Evolutionary conservation across 352 stramenopile genomes (phyloP).

Genomic region (Globisporangium solare): DNA sequence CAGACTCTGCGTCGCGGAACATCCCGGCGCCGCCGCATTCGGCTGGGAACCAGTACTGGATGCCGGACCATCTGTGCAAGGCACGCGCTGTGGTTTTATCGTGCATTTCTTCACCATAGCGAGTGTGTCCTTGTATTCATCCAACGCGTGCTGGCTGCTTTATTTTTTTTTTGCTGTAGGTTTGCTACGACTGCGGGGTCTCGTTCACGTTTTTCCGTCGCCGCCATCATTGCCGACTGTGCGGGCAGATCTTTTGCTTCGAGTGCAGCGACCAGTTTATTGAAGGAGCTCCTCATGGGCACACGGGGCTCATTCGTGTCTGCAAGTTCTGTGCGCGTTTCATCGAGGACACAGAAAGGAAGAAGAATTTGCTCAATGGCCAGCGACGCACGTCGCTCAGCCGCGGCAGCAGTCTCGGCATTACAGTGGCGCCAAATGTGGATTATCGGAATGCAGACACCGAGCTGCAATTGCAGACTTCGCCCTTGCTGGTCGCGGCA

Average conservation of each 20-base stretch:
- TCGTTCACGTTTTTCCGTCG: conserved; percentile 80
- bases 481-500: conserved; percentile 8
- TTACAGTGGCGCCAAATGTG: neutral
- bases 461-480: conserved; percentile 6
- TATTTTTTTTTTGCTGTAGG: conserved; percentile 35
- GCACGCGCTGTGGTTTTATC: conserved; percentile 18
- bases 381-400: conserved; percentile 10
- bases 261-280: conserved; percentile 80
- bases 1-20: conserved; percentile 22
- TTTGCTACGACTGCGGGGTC: conserved; percentile 78
- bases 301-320: conserved; percentile 54
- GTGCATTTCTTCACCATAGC: neutral
- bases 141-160: neutral
- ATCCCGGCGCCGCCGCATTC: conserved; percentile 25
- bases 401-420: conserved; percentile 8
- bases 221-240: conserved; percentile 84
- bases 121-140: neutral
- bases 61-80: conserved; percentile 83
- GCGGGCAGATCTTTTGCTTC: conserved; percentile 84
- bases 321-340: conserved; percentile 74
- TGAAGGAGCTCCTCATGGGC: conserved; percentile 49
- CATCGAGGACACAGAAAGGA: conserved; percentile 33
- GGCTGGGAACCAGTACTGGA: conserved; percentile 70
- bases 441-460: conserved; percentile 3
- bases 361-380: conserved; percentile 17